These are phyloP conservation scores for Annulohypoxylon nitens DNA, from an alignment of 495 filamentous ascomycete genomes.

Conservation along the genomic window DNA sequence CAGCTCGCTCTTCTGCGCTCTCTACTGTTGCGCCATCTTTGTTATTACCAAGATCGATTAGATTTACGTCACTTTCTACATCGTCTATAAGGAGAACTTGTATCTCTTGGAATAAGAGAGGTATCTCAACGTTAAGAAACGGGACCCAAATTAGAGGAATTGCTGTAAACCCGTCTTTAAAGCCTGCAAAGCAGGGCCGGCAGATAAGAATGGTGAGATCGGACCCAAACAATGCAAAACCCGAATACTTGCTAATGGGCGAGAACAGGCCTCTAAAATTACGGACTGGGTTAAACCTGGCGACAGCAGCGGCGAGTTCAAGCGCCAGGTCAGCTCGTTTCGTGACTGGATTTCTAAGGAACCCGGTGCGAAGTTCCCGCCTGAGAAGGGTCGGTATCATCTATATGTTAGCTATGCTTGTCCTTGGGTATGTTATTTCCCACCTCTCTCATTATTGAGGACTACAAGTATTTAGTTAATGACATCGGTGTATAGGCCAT, in stretches of 20 bases:
- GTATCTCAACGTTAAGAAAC: background rate
- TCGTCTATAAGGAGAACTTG: background rate
- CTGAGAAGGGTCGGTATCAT: constrained; percentile 82
- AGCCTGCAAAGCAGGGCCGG: constrained; percentile 7
- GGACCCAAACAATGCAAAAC: background rate
- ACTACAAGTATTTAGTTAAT: constrained; percentile 10
- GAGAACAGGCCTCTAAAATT: constrained; percentile 64
- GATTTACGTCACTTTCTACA: background rate
- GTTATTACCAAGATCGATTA: background rate
- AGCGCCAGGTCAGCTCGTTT: constrained; percentile 78
- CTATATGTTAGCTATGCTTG: constrained; percentile 82
- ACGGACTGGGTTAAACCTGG: constrained; percentile 84
- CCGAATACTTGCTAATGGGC: background rate
- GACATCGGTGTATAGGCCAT: constrained; percentile 63
- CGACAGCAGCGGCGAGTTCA: constrained; percentile 89
- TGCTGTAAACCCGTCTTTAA: background rate
- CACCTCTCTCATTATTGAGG: background rate
- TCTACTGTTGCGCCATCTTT: constrained; percentile 3
- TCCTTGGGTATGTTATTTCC: constrained; percentile 71
- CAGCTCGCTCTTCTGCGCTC: constrained; percentile 7
- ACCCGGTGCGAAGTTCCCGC: constrained; percentile 72
- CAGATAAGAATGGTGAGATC: constrained; percentile 40
- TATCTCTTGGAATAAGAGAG: constrained; percentile 8
- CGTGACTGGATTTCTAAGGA: constrained; percentile 75
- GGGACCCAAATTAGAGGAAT: background rate